These are phyloP conservation scores for Zygoascus meyerae DNA, from an alignment of 1,139 yeast species.

Conservation along the genomic window DNA sequence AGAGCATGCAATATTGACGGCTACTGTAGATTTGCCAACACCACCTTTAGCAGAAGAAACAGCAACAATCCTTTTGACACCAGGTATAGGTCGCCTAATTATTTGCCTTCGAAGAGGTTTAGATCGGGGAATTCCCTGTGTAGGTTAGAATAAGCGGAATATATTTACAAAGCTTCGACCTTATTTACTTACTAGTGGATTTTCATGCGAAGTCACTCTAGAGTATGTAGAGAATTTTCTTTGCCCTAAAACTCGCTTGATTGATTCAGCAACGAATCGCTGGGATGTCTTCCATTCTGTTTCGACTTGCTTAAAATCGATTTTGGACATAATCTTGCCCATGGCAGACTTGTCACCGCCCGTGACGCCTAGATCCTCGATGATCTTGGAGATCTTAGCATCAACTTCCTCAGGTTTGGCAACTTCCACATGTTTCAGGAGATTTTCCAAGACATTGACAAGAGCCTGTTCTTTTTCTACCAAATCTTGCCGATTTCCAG, in stretches of 20 bases:
- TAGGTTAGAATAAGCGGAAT: constrained; percentile 7
- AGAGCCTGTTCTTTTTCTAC: constrained; percentile 53
- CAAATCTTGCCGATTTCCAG: constrained; percentile 49
- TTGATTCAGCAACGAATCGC: constrained; percentile 26
- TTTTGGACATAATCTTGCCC: constrained; percentile 41
- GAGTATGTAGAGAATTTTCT: constrained; percentile 19
- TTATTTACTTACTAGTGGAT: constrained; percentile 45
- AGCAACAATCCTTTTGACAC: constrained; percentile 55
- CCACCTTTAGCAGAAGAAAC: constrained; percentile 83
- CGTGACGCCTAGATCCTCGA: constrained; percentile 31
- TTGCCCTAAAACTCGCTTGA: constrained; percentile 24
- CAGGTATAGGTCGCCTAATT: constrained; percentile 55
- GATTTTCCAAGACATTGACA: constrained; percentile 41
- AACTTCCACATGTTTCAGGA: constrained; percentile 44
- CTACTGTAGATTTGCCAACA: constrained; percentile 54
- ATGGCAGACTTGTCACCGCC: constrained; percentile 31
- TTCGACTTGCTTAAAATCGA: constrained; percentile 47
- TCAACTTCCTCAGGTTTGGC: constrained; percentile 48
- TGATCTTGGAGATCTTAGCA: constrained; percentile 36
- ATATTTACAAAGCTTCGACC: not conserved
- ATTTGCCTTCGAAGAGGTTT: constrained; percentile 28
- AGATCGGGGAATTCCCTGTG: constrained; percentile 50
- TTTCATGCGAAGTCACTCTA: constrained; percentile 36
- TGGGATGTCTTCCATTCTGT: constrained; percentile 51
- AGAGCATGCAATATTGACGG: constrained; percentile 62